Percentiles rank a stretch among this genome's conserved stretches.
phyloP scores from a whole-genome alignment of 371 early-diverging fungal genomes.

The Entomophthora muscae region DNA sequence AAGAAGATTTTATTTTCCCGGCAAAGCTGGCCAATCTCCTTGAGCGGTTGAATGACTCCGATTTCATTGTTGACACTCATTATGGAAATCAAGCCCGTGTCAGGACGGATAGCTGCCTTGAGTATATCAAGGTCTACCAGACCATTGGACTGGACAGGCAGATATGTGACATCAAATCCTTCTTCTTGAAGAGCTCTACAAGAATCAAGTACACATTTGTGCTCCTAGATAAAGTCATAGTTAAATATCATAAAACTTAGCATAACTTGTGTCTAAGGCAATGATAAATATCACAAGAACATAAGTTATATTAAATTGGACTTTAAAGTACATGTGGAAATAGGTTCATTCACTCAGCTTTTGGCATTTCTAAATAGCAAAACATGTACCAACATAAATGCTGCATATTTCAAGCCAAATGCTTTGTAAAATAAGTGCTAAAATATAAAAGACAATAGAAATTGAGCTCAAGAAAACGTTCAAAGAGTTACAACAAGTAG shows the following conservation, averaged over 20 bases:
- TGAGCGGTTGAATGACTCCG: constrained; percentile 94
- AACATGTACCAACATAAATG: too few species aligned
- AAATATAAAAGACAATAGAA: too few species aligned
- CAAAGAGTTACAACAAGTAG: too few species aligned
- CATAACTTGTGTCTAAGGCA: too few species aligned
- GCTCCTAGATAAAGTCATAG: constrained; percentile 46
- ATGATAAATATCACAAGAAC: too few species aligned
- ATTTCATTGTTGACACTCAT: constrained; percentile 99
- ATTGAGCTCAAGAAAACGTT: too few species aligned
- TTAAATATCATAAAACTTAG: not conserved
- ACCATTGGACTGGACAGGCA: constrained; percentile 84
- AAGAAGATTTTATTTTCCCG: constrained; percentile 78
- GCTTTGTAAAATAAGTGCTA: too few species aligned
- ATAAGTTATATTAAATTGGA: too few species aligned
- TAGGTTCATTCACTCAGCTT: too few species aligned
- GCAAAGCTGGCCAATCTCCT: constrained; percentile 85
- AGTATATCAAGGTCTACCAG: constrained; percentile 59
- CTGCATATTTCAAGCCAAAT: too few species aligned
- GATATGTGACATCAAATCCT: constrained; percentile 96
- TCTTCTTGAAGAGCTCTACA: constrained; percentile 94
- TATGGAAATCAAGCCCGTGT: constrained; percentile 87
- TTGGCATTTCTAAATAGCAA: too few species aligned
- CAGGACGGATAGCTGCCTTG: constrained; percentile 76
- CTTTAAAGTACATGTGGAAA: too few species aligned
- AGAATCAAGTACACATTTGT: constrained; percentile 99